phyloP scores from a whole-genome alignment of 176 grass and related monocot species.

The Carex parvula region DNA sequence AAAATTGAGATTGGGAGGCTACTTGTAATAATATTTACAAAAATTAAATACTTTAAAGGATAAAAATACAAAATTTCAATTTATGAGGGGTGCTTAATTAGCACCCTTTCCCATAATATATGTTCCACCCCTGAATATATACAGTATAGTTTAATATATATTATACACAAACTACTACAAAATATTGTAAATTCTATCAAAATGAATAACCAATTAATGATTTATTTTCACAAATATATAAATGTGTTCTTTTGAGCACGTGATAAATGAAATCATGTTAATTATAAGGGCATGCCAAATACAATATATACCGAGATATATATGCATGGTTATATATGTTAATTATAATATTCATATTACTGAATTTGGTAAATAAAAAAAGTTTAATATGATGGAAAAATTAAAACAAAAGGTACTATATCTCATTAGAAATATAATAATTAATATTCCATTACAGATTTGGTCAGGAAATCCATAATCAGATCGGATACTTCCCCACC shows the following conservation, averaged over 20 bases:
- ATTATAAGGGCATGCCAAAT: not conserved
- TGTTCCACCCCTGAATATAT: too few relatives aligned
- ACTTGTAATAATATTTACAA: too few relatives aligned
- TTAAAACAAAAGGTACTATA: not conserved
- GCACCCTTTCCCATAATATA: too few relatives aligned
- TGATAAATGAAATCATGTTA: not conserved
- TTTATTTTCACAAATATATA: too few relatives aligned
- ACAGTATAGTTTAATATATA: too few relatives aligned
- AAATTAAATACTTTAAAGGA: too few relatives aligned
- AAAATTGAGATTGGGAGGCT: too few relatives aligned
- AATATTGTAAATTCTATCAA: too few relatives aligned
- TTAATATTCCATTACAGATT: not conserved
- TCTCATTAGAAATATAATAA: not conserved
- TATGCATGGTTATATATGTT: not conserved
- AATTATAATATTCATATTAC: not conserved
- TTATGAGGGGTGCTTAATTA: too few relatives aligned
- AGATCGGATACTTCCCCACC: not conserved
- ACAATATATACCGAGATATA: not conserved
- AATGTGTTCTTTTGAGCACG: not conserved
- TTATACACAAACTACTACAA: too few relatives aligned
- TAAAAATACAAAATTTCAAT: too few relatives aligned
- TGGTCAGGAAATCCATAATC: not conserved
- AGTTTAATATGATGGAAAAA: not conserved
- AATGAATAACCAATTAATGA: too few relatives aligned
- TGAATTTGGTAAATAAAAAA: not conserved